phyloP scores from a whole-genome alignment of 2,329 filamentous ascomycete genomes.

The Chalaropsis thielavioides region DNA sequence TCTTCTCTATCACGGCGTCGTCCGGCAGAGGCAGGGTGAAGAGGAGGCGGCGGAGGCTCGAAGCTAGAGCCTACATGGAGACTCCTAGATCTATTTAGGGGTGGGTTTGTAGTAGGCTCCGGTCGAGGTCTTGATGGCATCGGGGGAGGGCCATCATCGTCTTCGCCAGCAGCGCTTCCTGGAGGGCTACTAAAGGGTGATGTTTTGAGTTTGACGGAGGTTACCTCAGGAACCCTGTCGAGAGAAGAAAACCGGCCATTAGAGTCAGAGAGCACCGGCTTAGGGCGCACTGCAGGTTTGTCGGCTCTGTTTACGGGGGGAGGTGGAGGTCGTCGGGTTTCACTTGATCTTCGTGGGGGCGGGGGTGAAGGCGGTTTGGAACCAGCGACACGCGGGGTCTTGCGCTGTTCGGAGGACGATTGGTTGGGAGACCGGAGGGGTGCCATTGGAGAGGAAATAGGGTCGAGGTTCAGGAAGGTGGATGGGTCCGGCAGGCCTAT shows the following conservation, averaged over 20 bases:
- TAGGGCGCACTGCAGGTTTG: constrained; percentile 36
- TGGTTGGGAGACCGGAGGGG: constrained; percentile 35
- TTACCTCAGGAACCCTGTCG: constrained; percentile 7
- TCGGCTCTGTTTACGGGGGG: constrained; percentile 61
- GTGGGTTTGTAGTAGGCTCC: constrained; percentile 1
- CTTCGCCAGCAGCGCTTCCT: constrained; percentile 39
- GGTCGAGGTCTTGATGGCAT: constrained; percentile 21
- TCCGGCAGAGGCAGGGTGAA: constrained; percentile 10
- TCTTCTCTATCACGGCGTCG: constrained; percentile 14
- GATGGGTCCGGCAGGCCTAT: constrained; percentile 25
- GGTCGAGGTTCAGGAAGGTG: constrained; percentile 29
- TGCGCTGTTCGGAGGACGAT: constrained; percentile 34
- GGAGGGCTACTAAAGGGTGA: constrained; percentile 85
- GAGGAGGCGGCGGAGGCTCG: constrained; percentile 16
- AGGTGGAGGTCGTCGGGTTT: constrained; percentile 48
- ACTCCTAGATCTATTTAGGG: constrained; percentile 17
- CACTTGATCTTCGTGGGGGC: constrained; percentile 47
- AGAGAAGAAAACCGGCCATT: constrained; percentile 18
- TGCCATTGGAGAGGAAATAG: constrained; percentile 34
- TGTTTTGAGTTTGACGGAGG: constrained; percentile 27
- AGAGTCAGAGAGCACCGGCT: constrained; percentile 22
- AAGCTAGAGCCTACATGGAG: constrained; percentile 15
- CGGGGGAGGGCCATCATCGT: constrained; percentile 22
- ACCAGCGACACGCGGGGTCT: constrained; percentile 34
- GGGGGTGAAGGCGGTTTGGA: constrained; percentile 48